Base-by-base conservation (phyloP, 257 asterid species). In the Striga asiatica region DNA sequence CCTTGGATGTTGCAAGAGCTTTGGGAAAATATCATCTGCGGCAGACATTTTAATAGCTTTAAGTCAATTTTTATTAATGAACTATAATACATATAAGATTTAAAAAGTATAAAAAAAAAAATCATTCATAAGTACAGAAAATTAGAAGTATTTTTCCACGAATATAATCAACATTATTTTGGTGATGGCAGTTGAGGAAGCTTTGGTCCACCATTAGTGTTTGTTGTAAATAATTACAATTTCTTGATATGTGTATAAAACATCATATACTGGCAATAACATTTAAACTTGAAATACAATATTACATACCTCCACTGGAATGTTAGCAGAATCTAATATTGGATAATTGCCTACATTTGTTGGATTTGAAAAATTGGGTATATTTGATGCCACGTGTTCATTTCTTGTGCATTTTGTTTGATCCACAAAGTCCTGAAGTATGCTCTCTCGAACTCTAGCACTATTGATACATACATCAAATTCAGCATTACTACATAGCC, bases 251-350 rank as follows among this genome's bases (percentile, higher is more conserved):
- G n/a, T n/a, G n/a, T n/a, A n/a, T n/a, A n/a, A n/a, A n/a, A n/a
- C n/a, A n/a, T n/a, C n/a, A n/a, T n/a, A n/a, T n/a, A n/a, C n/a
- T n/a, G n/a, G n/a, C n/a, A n/a, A n/a, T n/a, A n/a, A n/a, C n/a
- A n/a, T n/a, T n/a, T n/a, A n/a, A n/a, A n/a, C n/a, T n/a, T n/a
- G 8, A 13, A 0, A 37, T 41, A 19, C 8, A 39, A n/a, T n/a
- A n/a, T n/a, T 7, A 29, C 9, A 4, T 61, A 76, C 82, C 79
- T 62, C 56, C 5, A 52, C 0, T 54, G 66, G 62, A 58, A 64
- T 24, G 24, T 50, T 5, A 4, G 53, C 46, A 45, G 71, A 49
- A 57, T 52, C 56, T 9, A 24, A 59, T 22, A 52, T 5, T 2
- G 67, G 57, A 61, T 42, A 23, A 43, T 38, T 59, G 54, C 49